These are phyloP conservation scores for Leptographium wingfieldii DNA, from an alignment of 2,329 filamentous ascomycete species.

Conservation along the genomic window DNA sequence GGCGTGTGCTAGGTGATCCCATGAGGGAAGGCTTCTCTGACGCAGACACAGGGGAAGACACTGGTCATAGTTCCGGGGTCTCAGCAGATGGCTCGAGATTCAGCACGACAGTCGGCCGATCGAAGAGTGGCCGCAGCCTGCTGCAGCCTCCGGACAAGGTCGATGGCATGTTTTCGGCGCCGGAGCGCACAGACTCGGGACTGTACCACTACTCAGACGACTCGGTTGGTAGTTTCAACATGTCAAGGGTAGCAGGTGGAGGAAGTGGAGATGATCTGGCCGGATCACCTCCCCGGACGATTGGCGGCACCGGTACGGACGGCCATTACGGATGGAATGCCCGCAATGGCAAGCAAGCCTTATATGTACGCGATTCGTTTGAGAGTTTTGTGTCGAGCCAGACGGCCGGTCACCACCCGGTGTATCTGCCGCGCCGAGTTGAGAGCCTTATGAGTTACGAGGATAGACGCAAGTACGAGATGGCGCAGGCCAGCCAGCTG, in stretches of 20 bases:
- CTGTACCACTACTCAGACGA: slow-evolving; percentile 60
- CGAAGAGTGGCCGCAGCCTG: slow-evolving; percentile 30
- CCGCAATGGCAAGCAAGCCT: not conserved
- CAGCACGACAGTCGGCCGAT: slow-evolving; percentile 24
- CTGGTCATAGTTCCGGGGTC: slow-evolving; percentile 15
- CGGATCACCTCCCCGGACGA: not conserved
- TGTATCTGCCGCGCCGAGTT: slow-evolving; percentile 55
- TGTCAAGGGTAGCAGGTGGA: slow-evolving; percentile 12
- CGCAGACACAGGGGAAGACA: not conserved
- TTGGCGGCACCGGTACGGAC: not conserved
- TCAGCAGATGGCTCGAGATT: slow-evolving; percentile 1
- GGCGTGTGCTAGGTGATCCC: not conserved
- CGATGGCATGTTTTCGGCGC: slow-evolving; percentile 66
- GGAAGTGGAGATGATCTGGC: not conserved
- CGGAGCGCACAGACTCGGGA: slow-evolving; percentile 53
- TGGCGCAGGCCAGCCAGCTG: slow-evolving; percentile 47
- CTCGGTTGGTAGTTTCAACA: slow-evolving; percentile 42
- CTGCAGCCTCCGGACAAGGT: slow-evolving; percentile 63
- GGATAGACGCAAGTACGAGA: slow-evolving; percentile 59
- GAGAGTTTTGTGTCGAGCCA: slow-evolving; percentile 51
- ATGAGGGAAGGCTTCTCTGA: not conserved
- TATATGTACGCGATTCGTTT: slow-evolving; percentile 45
- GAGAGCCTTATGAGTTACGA: slow-evolving; percentile 71
- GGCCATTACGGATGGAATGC: slow-evolving; percentile 17
- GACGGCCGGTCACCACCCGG: slow-evolving; percentile 39